A percentile compares a stretch with the other conserved stretches of the same genome.
Conservation (phyloP, 139 green algal species). For the Deuterostichococcus epilithicus region DNA sequence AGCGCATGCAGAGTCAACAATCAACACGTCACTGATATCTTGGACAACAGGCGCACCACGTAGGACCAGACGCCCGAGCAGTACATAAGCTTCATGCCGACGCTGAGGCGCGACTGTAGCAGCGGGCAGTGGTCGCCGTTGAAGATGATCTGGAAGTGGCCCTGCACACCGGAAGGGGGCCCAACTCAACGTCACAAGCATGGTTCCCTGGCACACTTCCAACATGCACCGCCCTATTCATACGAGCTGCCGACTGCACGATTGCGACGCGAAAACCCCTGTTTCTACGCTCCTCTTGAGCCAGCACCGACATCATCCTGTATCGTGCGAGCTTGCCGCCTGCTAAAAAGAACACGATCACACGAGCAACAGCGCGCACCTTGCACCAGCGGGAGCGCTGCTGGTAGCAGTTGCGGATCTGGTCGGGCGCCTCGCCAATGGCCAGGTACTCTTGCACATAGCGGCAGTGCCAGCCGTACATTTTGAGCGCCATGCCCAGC, state of each 20-base stretch:
- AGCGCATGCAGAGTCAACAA: too few relatives aligned
- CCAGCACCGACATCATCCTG: too few relatives aligned
- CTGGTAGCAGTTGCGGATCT: conserved; percentile 63
- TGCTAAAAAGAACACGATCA: too few relatives aligned
- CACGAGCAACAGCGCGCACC: conserved; percentile 11
- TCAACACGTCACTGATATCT: too few relatives aligned
- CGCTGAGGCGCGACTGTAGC: conserved; percentile 13
- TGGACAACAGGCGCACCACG: too few relatives aligned
- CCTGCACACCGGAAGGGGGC: conserved; percentile 3
- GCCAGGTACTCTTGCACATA: conserved; percentile 61
- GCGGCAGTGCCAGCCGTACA: conserved; percentile 28
- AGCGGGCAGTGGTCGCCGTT: conserved; percentile 30
- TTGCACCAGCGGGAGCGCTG: conserved; percentile 70
- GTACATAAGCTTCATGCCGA: conserved; percentile 28
- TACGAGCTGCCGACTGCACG: too few relatives aligned
- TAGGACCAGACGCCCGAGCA: conserved; percentile 28
- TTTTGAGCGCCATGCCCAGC: conserved; percentile 47
- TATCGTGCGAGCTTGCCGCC: too few relatives aligned
- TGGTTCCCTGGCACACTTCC: neutral
- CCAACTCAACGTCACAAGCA: neutral
- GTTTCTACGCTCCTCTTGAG: too few relatives aligned
- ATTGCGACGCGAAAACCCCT: too few relatives aligned
- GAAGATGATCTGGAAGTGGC: conserved; percentile 36
- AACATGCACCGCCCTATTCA: neutral
- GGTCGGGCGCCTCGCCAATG: conserved; percentile 54